A percentile compares a stretch with the other conserved stretches of the same genome.
phyloP scores from a whole-genome alignment of 805 yeast species.

The Priceomyces medius region DNA sequence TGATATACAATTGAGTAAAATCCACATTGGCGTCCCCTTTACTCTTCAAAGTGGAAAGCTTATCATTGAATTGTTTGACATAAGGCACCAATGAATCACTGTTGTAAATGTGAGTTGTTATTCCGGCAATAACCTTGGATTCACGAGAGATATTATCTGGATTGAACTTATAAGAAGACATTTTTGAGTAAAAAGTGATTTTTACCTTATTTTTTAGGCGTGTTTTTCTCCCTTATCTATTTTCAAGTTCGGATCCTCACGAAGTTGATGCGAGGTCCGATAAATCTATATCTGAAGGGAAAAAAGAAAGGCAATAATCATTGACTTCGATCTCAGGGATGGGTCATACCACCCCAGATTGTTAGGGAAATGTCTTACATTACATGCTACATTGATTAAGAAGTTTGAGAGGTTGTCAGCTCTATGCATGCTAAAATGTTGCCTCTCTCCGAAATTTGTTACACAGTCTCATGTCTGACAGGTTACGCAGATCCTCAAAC shows the following conservation, averaged over 20 bases:
- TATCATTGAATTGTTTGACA: slow-evolving; percentile 17
- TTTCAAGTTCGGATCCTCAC: not conserved
- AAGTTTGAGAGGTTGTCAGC: too few species aligned
- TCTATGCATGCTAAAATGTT: too few species aligned
- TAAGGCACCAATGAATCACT: slow-evolving; percentile 26
- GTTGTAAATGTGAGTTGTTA: slow-evolving; percentile 45
- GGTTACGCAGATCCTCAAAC: too few species aligned
- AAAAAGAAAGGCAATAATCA: too few species aligned
- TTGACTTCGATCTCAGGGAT: too few species aligned
- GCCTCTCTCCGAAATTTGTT: too few species aligned
- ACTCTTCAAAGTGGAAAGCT: slow-evolving; percentile 5
- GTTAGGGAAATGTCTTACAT: too few species aligned
- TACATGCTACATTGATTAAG: too few species aligned
- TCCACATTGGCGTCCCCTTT: slow-evolving; percentile 6
- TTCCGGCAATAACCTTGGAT: slow-evolving; percentile 41
- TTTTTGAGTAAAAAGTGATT: not conserved
- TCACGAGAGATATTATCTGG: not conserved
- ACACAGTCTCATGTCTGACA: too few species aligned
- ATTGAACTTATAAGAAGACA: not conserved
- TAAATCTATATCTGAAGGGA: too few species aligned
- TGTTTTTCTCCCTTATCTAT: not conserved
- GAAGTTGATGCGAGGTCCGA: too few species aligned
- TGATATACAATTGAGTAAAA: slow-evolving; percentile 27
- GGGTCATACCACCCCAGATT: too few species aligned
- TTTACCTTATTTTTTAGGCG: not conserved